These are phyloP conservation scores for Mortierella sp. DNA, from an alignment of 371 early-diverging fungal species.

Conservation along the genomic window DNA sequence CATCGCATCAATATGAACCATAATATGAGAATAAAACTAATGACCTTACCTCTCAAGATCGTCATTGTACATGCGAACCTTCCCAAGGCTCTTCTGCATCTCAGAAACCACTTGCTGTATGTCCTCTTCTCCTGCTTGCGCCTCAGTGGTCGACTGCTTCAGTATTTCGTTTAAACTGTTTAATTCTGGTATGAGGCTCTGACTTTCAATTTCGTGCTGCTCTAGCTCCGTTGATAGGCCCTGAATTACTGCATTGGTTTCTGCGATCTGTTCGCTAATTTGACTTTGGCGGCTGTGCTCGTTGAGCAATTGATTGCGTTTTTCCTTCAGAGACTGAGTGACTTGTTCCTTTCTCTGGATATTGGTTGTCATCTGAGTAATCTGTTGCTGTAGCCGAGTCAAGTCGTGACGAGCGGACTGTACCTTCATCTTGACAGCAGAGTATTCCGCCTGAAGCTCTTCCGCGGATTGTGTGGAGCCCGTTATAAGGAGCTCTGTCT, in stretches of 20 bases:
- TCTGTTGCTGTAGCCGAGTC: constrained; percentile 34
- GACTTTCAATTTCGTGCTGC: constrained; percentile 50
- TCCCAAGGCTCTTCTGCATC: constrained; percentile 58
- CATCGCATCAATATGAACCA: not conserved
- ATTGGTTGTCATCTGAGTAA: constrained; percentile 37
- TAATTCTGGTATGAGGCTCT: constrained; percentile 32
- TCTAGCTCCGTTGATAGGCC: constrained; percentile 36
- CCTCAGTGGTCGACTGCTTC: constrained; percentile 13
- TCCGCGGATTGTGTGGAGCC: constrained; percentile 76
- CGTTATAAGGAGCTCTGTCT: constrained; percentile 68
- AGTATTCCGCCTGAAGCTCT: constrained; percentile 77
- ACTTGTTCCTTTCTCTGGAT: constrained; percentile 37
- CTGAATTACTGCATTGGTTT: constrained; percentile 35
- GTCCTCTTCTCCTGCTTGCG: constrained; percentile 47
- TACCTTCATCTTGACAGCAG: constrained; percentile 63
- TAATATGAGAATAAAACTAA: not conserved
- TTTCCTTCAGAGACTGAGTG: constrained; percentile 50
- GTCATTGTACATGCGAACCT: constrained; percentile 57
- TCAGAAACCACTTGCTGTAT: constrained; percentile 47
- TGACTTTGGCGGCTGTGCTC: constrained; percentile 52
- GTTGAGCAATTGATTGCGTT: constrained; percentile 43
- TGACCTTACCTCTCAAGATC: constrained; percentile 59
- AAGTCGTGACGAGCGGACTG: constrained; percentile 49
- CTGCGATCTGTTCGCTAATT: constrained; percentile 41
- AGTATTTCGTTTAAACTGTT: constrained; percentile 25